Evolutionary conservation across 345 rosid species (phyloP).

Genomic region (Citropsis articulata): DNA sequence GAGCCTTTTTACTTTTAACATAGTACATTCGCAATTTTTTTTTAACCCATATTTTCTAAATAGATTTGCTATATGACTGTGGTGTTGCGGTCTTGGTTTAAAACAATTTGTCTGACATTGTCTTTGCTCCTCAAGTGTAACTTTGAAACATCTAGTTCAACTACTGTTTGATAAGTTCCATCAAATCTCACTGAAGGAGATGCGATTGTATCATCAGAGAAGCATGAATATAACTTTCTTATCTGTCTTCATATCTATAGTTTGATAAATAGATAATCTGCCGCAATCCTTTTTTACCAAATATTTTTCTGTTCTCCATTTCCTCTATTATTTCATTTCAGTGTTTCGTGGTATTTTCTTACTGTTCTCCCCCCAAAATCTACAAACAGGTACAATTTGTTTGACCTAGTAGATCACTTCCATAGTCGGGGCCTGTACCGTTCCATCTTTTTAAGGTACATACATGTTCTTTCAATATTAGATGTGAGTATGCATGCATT

Average conservation of each 20-base stretch:
- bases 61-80: not conserved
- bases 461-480: not conserved
- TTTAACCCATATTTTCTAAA: not conserved
- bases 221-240: not conserved
- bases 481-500: not conserved
- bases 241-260: not conserved
- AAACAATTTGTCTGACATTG: not conserved
- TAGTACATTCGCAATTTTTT: not conserved
- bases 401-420: constrained; percentile 80
- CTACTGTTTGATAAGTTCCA: not conserved
- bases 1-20: not conserved
- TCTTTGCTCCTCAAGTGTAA: not conserved
- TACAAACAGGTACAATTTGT: constrained; percentile 77
- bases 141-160: not conserved
- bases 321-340: not conserved
- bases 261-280: not conserved
- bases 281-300: not conserved
- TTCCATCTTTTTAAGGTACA: constrained; percentile 71
- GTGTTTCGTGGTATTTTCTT: constrained; percentile 13
- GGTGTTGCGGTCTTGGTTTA: not conserved
- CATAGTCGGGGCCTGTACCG: constrained; percentile 82
- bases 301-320: not conserved
- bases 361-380: constrained; percentile 13
- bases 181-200: not conserved
- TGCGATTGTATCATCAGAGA: not conserved